Conservation (phyloP, 2,329 filamentous ascomycete genomes). For the Penicillium sp. region DNA sequence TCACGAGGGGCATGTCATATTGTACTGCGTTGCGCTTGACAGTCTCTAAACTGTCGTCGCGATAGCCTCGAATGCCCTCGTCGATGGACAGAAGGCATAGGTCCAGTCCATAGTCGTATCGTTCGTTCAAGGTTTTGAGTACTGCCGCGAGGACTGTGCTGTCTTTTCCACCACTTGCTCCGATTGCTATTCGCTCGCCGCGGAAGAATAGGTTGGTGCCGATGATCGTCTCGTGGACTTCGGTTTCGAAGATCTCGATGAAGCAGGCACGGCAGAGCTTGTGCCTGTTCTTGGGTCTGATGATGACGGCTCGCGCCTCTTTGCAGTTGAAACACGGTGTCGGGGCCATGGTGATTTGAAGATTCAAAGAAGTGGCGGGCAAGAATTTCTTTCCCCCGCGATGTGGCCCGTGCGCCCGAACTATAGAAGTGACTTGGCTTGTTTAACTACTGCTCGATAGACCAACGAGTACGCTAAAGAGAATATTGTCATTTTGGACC, state of each 20-base stretch:
- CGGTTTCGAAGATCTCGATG: slow-evolving; percentile 81
- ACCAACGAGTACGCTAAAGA: not conserved
- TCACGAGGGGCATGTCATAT: slow-evolving; percentile 87
- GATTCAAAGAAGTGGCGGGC: slow-evolving; percentile 16
- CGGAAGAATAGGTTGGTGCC: slow-evolving; percentile 76
- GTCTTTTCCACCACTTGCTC: slow-evolving; percentile 95
- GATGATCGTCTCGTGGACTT: slow-evolving; percentile 90
- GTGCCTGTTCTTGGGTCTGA: slow-evolving; percentile 90
- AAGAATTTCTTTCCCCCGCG: slow-evolving; percentile 25
- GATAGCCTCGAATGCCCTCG: slow-evolving; percentile 94
- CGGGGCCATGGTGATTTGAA: slow-evolving; percentile 66
- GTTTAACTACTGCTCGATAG: not conserved
- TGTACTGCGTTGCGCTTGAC: slow-evolving; percentile 91
- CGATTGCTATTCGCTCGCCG: slow-evolving; percentile 89
- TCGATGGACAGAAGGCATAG: slow-evolving; percentile 89
- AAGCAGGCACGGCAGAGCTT: slow-evolving; percentile 93
- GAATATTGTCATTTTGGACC: no score
- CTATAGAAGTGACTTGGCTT: not conserved
- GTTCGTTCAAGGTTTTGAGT: slow-evolving; percentile 89
- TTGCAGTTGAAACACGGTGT: slow-evolving; percentile 75
- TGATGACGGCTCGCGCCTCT: slow-evolving; percentile 77
- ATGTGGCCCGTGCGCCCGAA: slow-evolving; percentile 1
- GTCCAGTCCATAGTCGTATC: slow-evolving; percentile 82
- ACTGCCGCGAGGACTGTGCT: slow-evolving; percentile 95
- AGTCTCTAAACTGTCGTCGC: slow-evolving; percentile 93